Evolutionary conservation across 208 protist genomes (phyloP).

Genomic region (Trypanosomatidae sp.): DNA sequence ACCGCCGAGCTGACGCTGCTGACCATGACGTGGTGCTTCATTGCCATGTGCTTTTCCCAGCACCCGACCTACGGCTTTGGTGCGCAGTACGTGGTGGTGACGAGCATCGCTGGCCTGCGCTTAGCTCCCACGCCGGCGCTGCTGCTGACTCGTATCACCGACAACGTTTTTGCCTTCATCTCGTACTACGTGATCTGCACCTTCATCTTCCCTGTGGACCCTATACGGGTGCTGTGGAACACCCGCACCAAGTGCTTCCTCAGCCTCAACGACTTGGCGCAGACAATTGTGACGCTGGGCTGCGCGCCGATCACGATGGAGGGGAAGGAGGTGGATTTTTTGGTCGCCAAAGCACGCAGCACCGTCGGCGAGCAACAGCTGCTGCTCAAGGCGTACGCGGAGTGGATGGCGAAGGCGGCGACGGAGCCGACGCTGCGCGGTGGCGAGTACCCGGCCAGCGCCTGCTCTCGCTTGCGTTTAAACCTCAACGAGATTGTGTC

Average conservation of each 20-base stretch:
- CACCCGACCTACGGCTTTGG: conserved; percentile 37
- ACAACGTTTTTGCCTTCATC: conserved; percentile 63
- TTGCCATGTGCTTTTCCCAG: conserved; percentile 40
- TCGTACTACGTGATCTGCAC: conserved; percentile 72
- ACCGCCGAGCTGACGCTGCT: conserved; percentile 29
- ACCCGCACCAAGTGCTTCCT: conserved; percentile 35
- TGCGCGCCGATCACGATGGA: conserved; percentile 35
- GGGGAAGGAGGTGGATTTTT: conserved; percentile 35
- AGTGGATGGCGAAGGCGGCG: conserved; percentile 38
- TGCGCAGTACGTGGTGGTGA: conserved; percentile 52
- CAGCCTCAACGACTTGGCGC: conserved; percentile 35
- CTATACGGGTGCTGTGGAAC: conserved; percentile 43
- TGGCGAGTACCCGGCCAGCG: conserved; percentile 36
- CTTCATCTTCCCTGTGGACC: conserved; percentile 69
- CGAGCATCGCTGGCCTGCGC: conserved; percentile 36
- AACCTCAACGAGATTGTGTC: conserved; percentile 42
- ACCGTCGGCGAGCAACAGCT: conserved; percentile 11
- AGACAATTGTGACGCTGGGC: conserved; percentile 30
- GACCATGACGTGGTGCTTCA: conserved; percentile 36
- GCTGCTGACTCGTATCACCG: conserved; percentile 43
- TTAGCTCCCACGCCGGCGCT: conserved; percentile 27
- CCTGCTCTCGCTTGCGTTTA: conserved; percentile 39
- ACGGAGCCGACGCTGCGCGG: conserved; percentile 58
- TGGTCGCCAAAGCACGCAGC: conserved; percentile 13
- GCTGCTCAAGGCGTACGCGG: conserved; percentile 26